phyloP scores from a whole-genome alignment of 768 basidiomycete species.

The Chalciporus pseudorubinellus region DNA sequence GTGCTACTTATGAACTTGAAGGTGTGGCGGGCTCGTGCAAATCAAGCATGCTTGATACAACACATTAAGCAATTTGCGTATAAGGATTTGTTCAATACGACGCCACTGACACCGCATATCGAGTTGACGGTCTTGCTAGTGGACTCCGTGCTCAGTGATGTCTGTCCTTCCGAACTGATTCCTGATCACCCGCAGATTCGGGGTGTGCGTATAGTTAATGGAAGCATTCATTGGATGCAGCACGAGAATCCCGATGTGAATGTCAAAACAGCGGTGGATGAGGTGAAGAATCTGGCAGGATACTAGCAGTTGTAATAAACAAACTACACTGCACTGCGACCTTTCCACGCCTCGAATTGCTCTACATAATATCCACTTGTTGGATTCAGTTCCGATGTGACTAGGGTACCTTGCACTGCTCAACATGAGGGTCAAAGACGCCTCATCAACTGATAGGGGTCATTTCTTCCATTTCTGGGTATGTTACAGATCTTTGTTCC shows the following conservation, averaged over 20 bases:
- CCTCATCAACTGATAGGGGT: too few relatives aligned
- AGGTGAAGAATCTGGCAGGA: conserved; percentile 9
- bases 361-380: too few relatives aligned
- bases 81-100: conserved; percentile 5
- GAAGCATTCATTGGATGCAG: conserved; percentile 17
- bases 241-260: conserved; percentile 6
- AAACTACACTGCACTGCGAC: too few relatives aligned
- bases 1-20: too few relatives aligned
- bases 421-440: too few relatives aligned
- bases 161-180: conserved; percentile 5
- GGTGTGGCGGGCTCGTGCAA: too few relatives aligned
- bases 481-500: too few relatives aligned
- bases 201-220: conserved; percentile 1
- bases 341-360: too few relatives aligned
- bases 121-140: conserved; percentile 15
- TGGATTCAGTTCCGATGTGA: too few relatives aligned
- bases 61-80: conserved; percentile 16
- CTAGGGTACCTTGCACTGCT: too few relatives aligned
- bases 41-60: neutral
- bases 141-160: conserved; percentile 5
- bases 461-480: too few relatives aligned
- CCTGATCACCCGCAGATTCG: conserved; percentile 6
- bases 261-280: conserved; percentile 3
- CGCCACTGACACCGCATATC: conserved; percentile 12
- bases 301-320: too few relatives aligned